Percentiles rank a stretch among this genome's conserved stretches.
These are phyloP conservation scores for Syncephalastrum sp. DNA, from an alignment of 371 early-diverging fungal genomes.

Conservation along the genomic window DNA sequence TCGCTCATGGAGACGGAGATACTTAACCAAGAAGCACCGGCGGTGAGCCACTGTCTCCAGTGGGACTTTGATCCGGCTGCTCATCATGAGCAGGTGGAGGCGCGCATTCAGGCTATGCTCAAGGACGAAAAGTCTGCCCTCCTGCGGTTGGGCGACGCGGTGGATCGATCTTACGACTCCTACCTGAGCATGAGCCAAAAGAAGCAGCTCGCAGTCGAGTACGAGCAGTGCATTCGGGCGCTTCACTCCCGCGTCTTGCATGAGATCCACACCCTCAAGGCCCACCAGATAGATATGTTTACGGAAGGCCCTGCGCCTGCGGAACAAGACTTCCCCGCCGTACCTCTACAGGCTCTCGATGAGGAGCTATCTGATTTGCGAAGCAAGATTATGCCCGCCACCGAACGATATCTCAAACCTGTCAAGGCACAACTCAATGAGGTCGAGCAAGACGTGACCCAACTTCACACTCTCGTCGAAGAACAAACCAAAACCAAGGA, in stretches of 20 bases:
- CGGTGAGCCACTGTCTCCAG: slow-evolving; percentile 6
- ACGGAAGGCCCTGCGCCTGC: slow-evolving; percentile 3
- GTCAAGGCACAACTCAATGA: slow-evolving; percentile 9
- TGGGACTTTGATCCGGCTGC: slow-evolving; percentile 16
- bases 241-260: no score
- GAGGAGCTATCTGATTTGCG: no score
- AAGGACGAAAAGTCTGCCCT: no score
- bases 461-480: background rate
- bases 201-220: background rate
- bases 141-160: no score
- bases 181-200: slow-evolving; percentile 1
- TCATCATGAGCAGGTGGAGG: slow-evolving; percentile 16
- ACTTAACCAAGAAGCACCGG: slow-evolving; percentile 3
- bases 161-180: background rate
- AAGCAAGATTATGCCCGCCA: no score
- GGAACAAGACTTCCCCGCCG: no score
- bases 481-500: no score
- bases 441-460: slow-evolving; percentile 15
- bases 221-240: no score
- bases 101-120: background rate
- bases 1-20: no score
- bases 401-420: no score
- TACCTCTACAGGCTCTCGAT: no score
- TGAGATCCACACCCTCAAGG: no score
- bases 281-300: slow-evolving; percentile 13